phyloP scores from a whole-genome alignment of 78 protist species.

The Ministeria vibrans region DNA sequence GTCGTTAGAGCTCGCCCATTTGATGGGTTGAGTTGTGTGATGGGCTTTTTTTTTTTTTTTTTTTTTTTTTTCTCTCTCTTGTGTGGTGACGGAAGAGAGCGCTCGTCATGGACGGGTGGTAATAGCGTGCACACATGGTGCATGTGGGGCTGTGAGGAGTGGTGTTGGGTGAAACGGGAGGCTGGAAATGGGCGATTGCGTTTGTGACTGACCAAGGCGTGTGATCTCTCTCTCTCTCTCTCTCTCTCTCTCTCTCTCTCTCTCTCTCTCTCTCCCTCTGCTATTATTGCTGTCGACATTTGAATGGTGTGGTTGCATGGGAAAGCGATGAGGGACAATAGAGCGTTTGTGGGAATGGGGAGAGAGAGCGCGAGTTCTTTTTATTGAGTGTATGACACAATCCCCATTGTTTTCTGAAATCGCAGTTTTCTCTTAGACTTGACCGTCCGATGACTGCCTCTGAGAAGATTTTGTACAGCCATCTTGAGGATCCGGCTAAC shows the following conservation, averaged over 20 bases:
- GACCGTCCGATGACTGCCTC: conserved; percentile 78
- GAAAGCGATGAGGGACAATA: background rate
- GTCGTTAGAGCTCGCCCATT: no score
- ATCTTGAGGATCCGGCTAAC: conserved; percentile 68
- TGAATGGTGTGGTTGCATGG: background rate
- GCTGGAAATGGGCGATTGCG: background rate
- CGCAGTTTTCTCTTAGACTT: conserved; percentile 32
- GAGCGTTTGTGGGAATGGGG: background rate
- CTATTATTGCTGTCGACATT: background rate
- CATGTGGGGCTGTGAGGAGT: background rate
- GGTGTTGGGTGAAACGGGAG: background rate
- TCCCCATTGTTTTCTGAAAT: background rate
- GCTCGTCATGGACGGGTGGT: background rate
- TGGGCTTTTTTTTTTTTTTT: background rate
- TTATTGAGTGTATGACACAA: no score
- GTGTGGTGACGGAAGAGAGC: background rate
- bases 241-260: background rate
- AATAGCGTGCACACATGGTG: no score
- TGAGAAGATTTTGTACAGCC: conserved; percentile 83
- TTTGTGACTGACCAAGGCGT: background rate
- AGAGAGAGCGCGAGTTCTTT: no score
- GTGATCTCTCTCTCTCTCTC: background rate
- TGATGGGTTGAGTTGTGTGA: no score
- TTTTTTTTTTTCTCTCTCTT: background rate
- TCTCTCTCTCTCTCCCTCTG: background rate